phyloP scores from a whole-genome alignment of 2,329 filamentous ascomycete genomes.

The Epichloe bromicola region DNA sequence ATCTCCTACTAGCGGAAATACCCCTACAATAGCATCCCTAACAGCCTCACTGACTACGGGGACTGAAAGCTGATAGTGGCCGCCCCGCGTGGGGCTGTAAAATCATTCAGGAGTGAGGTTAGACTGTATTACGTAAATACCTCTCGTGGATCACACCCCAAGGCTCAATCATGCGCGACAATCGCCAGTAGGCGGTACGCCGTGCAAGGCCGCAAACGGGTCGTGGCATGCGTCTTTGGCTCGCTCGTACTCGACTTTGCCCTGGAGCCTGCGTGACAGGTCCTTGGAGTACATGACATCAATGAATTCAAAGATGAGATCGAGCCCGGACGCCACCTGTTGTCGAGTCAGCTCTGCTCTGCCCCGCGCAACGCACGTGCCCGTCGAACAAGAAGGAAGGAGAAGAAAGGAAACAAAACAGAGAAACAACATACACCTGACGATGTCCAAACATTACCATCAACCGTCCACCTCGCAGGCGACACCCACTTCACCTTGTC shows the following conservation, averaged over 20 bases:
- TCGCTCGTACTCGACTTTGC: slow-evolving; percentile 7
- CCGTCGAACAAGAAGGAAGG: background rate
- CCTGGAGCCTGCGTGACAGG: slow-evolving; percentile 1
- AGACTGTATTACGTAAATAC: too few species aligned
- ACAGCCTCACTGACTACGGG: too few species aligned
- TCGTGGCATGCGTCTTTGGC: slow-evolving; percentile 10
- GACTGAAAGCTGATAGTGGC: too few species aligned
- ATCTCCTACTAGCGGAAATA: too few species aligned
- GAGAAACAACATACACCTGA: slow-evolving; percentile 31
- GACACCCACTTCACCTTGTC: slow-evolving; percentile 43
- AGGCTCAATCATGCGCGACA: background rate
- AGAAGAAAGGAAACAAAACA: background rate
- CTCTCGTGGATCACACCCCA: too few species aligned
- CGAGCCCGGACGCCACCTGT: slow-evolving; percentile 8
- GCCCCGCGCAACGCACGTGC: too few species aligned
- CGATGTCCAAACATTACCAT: slow-evolving; percentile 53
- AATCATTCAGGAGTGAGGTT: too few species aligned
- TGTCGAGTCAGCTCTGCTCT: background rate
- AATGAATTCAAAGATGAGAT: slow-evolving; percentile 10
- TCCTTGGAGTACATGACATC: slow-evolving; percentile 7
- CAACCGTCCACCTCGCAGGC: slow-evolving; percentile 48
- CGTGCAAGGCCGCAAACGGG: slow-evolving; percentile 7
- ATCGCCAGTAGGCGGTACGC: slow-evolving; percentile 5
- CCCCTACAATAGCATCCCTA: too few species aligned
- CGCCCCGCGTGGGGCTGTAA: too few species aligned